Base-by-base conservation (phyloP, 257 asterid genomes). In the Solanum pinnatisectum region DNA sequence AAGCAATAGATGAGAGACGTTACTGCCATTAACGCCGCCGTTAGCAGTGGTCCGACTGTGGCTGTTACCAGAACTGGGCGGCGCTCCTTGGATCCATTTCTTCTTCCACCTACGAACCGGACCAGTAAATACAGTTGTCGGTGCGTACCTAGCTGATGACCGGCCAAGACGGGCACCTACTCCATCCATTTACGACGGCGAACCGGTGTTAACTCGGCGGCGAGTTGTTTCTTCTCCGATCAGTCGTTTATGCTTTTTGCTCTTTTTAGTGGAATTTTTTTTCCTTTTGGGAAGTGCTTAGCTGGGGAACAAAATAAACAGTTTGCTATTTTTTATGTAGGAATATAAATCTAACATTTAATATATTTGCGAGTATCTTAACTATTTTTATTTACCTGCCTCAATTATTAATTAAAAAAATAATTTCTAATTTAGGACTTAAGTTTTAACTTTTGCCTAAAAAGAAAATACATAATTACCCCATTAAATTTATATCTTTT, bases 41-140 rank as follows among this genome's bases (percentile, higher is more conserved):
- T 91, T 94, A 27, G 91, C 90, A 77, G 94, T 84, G 81, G 92
- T 35, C 35, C 89, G 90, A 42, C 81, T 87, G 23, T 87, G 84
- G 60, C 18, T 74, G 35, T 71, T 68, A 32, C 36, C 83, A 35
- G 91, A 87, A 87, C 40, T 91, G 0, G 93, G 84, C 81, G 95
- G 93, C n/a, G 92, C 73, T 2, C 90, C 89, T 83, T 90, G 92
- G 92, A 93, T 89, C 96, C 96, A 94, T 88, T 90, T 90, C 89
- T 94, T 94, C 91, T 92, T 93, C 99, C 99, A 96, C 93, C 87
- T 94, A 32, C 99, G 96, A 39, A 96, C 99, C 59, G 98, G 98
- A 3, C 98, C 98, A 30, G 98, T 94, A 92, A 96, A 96, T n/a
- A 95, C 98, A 52, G 98, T 90, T 32, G 99, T 84, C 44, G 98